Evolutionary conservation across 2,329 filamentous ascomycete genomes (phyloP), one percentile per base, ranked within the genome.

Genomic region (Diaporthe sp.): DNA sequence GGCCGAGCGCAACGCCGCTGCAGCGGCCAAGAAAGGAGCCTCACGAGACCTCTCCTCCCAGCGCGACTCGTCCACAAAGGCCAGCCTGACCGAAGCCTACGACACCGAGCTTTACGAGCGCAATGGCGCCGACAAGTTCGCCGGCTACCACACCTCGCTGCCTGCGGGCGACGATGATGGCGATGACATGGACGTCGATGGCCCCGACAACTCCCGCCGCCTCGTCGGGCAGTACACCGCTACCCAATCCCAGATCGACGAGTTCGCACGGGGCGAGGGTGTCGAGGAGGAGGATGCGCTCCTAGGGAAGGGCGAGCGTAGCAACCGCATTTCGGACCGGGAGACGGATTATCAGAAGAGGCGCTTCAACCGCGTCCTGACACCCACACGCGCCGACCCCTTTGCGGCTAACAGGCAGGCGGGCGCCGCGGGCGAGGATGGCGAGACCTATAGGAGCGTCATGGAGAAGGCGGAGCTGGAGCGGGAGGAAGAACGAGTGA

Each of bases 281-380:
- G 95, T 96, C 37, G 96, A 98, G 83, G 96, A 98, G 85, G 95
- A 96, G 76, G 97, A 99, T 81, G 93, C 96, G 9, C 88, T 99
- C 77, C 90, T 95, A 70, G 94, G 94, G 60, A 92, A 93, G 79
- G 90, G 91, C 79, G 97, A 98, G 87, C 94, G 96, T 86, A 94
- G 95, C 83, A 95, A 94, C 75, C 93, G 96, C 80, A 98, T 99
- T 82, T 89, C 93, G 77, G 96, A 97, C 82, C 94, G 97, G 81
- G 96, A 98, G 87, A 97, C 95, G 78, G 96, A 98, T 82, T 99
- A 99, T 83, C 97, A 99, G 86, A 98, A 98, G 86, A 94, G 96
- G 79, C 92, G 96, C 76, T 97, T 98, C 84, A 93, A 98, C 83
- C 95, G 97, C 77, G 92, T 91, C 71, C 88, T 98, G 78, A 97